These are phyloP conservation scores for Globisporangium sylvaticum DNA, from an alignment of 352 stramenopile genomes.

Conservation along the genomic window DNA sequence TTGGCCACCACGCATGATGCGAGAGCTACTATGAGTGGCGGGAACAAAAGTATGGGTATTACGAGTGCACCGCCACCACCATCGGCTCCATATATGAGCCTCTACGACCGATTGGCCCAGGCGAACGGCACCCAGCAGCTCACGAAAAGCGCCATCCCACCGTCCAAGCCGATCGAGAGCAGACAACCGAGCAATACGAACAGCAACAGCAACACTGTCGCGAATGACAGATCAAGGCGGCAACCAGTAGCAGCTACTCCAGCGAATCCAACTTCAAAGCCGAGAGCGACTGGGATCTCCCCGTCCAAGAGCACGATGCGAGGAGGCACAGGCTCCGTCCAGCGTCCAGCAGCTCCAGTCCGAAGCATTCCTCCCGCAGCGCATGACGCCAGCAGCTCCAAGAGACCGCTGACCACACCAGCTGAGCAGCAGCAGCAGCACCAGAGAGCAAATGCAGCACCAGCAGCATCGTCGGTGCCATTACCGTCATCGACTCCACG, in stretches of 20 bases:
- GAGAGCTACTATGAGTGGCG: not conserved
- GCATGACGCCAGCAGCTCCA: not conserved
- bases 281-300: constrained; percentile 1
- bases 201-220: not conserved
- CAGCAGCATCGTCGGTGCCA: not conserved
- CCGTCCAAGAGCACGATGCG: constrained; percentile 16
- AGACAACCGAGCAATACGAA: not conserved
- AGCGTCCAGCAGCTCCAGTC: constrained; percentile 5
- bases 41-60: not conserved
- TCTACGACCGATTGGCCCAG: constrained; percentile 61
- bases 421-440: not conserved
- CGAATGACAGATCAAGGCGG: not conserved
- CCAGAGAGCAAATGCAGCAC: not conserved
- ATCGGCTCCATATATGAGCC: constrained; percentile 43
- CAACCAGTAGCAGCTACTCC: not conserved
- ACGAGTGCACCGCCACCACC: not conserved
- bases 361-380: not conserved
- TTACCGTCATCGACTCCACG: not conserved
- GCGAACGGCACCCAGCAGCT: constrained; percentile 38
- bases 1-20: not conserved
- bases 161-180: constrained; percentile 34
- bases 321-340: not conserved
- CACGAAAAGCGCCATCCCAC: constrained; percentile 24
- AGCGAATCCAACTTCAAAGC: not conserved
- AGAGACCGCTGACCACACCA: not conserved